Conservation (phyloP, 306 rosid species). For the Lathyrus sativus region DNA sequence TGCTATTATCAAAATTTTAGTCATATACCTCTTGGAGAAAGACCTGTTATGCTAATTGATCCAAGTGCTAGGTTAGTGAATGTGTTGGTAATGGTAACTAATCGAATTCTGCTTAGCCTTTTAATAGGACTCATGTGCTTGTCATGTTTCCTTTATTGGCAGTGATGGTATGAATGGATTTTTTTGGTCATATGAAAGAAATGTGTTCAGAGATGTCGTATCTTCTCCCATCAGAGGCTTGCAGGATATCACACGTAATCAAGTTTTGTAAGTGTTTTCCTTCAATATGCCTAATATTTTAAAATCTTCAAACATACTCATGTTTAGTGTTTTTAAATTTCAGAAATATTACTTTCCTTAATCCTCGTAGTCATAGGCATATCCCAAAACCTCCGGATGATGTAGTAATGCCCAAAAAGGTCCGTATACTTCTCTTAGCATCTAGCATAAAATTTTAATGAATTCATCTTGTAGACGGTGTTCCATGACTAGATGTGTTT, state of each 20-base stretch:
- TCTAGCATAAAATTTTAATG: conserved; percentile 5
- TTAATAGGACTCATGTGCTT: conserved; percentile 24
- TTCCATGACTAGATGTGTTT: conserved; percentile 22
- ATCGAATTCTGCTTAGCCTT: conserved; percentile 24
- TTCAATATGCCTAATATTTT: conserved; percentile 33
- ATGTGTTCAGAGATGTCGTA: conserved; percentile 50
- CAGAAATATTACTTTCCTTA: conserved; percentile 77
- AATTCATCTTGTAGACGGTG: conserved; percentile 20
- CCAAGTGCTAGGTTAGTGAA: conserved; percentile 67
- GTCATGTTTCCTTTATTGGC: conserved; percentile 34
- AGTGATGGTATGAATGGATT: conserved; percentile 95
- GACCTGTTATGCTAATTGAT: conserved; percentile 48
- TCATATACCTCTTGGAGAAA: conserved; percentile 47
- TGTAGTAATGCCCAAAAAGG: conserved; percentile 78
- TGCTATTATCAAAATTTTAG: conserved; percentile 46
- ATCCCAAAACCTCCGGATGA: conserved; percentile 72
- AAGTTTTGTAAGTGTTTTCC: conserved; percentile 72
- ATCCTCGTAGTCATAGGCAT: conserved; percentile 62
- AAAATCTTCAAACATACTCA: conserved; percentile 34
- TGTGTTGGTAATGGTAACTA: conserved; percentile 32
- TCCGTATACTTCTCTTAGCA: conserved; percentile 41
- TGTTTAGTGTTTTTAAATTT: conserved; percentile 44
- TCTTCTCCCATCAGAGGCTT: conserved; percentile 77
- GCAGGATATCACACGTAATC: conserved; percentile 62
- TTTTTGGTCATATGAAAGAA: conserved; percentile 75